Evolutionary conservation across 352 stramenopile species (phyloP), one percentile per base, ranked within the genome.

Genomic region (Phytopythium ostracodes): DNA sequence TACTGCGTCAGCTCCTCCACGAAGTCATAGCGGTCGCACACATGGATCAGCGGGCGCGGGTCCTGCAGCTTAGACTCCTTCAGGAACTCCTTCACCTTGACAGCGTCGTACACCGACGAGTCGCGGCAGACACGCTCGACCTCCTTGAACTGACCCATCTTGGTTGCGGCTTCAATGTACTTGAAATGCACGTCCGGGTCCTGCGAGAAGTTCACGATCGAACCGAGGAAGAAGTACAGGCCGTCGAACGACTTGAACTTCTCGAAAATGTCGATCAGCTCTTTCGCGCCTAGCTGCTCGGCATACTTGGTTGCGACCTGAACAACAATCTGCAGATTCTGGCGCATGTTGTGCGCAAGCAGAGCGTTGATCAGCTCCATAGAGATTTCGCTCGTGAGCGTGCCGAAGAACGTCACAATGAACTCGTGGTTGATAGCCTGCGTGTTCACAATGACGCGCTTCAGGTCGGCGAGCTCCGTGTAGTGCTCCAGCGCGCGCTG

Each of bases 71-170:
- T 99, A 20, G 96, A 97, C 63, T 99, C 94, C 84, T 99, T 99
- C 58, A 99, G 81, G 71, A 99, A 99, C 60, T 98, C 94, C 87
- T 99, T 99, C 63, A 99, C 97, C 77, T 98, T 94, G 60, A 99
- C 95, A 27, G 97, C 87, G 62, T 99, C 96, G 85, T 99, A 99
- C 58, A 99, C 97, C 46, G 98, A 99, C n/a, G 96, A 99, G 78
- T 99, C 98, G 61, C 98, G 94, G 75, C 98, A 99, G 51, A 99
- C 97, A 57, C 97, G 94, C 77, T 99, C 97, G 25, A 99, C 97
- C 75, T 99, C 98, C 78, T 99, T 99, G 82, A 99, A 99, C 72
- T 99, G 97, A 40, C 98, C 96, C 83, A 99, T 98, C 90, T 99
- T 99, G 60, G 97, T 98, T 20, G 98, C 98, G 52, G 96, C 96